phyloP scores from a whole-genome alignment of 805 yeast genomes.

The Saccharomycopsis sp. region DNA sequence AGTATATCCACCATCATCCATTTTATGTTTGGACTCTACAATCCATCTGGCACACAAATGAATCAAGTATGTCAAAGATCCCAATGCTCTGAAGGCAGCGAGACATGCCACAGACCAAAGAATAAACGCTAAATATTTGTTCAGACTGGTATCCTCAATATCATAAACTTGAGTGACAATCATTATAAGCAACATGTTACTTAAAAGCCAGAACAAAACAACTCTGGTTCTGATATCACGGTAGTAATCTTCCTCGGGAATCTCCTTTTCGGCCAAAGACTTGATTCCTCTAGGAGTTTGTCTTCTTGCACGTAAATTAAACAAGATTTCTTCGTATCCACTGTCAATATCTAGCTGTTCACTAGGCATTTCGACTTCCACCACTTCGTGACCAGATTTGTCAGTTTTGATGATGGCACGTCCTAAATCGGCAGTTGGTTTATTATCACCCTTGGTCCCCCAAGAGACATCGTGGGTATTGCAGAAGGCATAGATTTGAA shows the following conservation, averaged over 20 bases:
- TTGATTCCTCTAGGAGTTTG: constrained; percentile 48
- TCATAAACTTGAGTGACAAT: constrained; percentile 78
- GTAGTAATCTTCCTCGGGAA: constrained; percentile 72
- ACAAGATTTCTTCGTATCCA: constrained; percentile 68
- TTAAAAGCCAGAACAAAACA: constrained; percentile 89
- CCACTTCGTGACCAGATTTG: constrained; percentile 78
- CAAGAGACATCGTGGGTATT: constrained; percentile 97
- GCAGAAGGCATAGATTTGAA: constrained; percentile 95
- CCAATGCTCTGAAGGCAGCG: constrained; percentile 75
- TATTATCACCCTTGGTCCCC: constrained; percentile 97
- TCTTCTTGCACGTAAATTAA: constrained; percentile 66
- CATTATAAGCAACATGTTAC: constrained; percentile 77
- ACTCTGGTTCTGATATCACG: constrained; percentile 92
- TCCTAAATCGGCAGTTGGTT: constrained; percentile 61
- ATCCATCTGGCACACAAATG: constrained; percentile 34
- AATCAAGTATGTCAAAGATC: constrained; percentile 65
- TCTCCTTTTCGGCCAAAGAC: constrained; percentile 32
- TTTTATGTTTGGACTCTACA: constrained; percentile 35
- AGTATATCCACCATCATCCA: constrained; percentile 30
- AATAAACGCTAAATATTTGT: constrained; percentile 75
- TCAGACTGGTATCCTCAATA: constrained; percentile 57
- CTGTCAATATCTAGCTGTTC: constrained; percentile 75
- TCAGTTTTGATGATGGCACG: constrained; percentile 76
- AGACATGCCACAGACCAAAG: constrained; percentile 89
- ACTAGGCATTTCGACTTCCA: constrained; percentile 67